Conservation (phyloP, 164 flowering plant species). For the Piper betle region DNA sequence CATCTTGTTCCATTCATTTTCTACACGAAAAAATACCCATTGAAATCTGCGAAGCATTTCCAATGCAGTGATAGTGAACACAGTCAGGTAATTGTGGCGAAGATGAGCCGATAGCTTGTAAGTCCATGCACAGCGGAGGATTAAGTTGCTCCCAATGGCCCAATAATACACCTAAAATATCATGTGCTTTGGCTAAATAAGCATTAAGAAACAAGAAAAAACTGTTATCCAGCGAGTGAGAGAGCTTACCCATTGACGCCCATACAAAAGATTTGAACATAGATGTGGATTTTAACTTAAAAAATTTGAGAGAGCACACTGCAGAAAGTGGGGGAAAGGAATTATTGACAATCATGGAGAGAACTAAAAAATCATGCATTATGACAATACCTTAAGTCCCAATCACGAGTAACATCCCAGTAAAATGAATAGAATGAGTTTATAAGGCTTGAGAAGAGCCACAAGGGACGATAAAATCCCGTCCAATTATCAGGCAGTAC, state of each 20-base stretch:
- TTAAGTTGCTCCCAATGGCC: constrained; percentile 80
- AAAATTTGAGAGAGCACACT: constrained; percentile 72
- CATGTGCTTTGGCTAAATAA: not conserved
- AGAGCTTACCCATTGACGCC: constrained; percentile 67
- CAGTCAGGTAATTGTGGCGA: constrained; percentile 76
- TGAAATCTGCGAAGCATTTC: constrained; percentile 84
- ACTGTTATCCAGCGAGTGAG: not conserved
- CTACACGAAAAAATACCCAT: constrained; percentile 88
- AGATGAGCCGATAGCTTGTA: constrained; percentile 94
- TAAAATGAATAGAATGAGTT: constrained; percentile 82
- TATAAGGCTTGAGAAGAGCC: constrained; percentile 77
- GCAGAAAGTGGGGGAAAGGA: constrained; percentile 9
- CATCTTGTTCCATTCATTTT: constrained; percentile 81
- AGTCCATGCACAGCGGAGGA: constrained; percentile 86
- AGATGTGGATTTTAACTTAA: constrained; percentile 62
- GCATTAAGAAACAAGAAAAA: not conserved
- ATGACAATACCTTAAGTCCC: constrained; percentile 75
- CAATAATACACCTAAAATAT: constrained; percentile 60
- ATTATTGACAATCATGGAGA: not conserved
- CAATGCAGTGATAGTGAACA: constrained; percentile 58
- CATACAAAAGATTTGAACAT: constrained; percentile 41
- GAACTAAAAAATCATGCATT: not conserved
- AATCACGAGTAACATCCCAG: constrained; percentile 91
- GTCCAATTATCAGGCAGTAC: constrained; percentile 75
- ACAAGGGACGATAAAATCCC: constrained; percentile 53